Evolutionary conservation across 768 basidiomycete species (phyloP), one percentile per base, ranked within the genome.

Genomic region (Mycena leptocephala): DNA sequence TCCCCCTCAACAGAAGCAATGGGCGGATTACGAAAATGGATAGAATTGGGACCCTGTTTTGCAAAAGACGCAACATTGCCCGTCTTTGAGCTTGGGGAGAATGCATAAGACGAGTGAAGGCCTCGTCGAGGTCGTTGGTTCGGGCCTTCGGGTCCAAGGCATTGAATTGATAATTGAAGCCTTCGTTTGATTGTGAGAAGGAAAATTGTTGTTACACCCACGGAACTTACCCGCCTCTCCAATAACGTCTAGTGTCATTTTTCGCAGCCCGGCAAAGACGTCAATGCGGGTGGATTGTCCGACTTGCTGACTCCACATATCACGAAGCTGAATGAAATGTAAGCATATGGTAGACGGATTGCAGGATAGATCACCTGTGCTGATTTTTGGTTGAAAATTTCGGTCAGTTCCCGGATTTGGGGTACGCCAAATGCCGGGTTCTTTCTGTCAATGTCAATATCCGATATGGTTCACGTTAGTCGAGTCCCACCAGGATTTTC

Each of bases 381-480:
- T 0, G 93, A 84, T 80, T 93, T 93, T 4, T 88, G 86, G 8
- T 87, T 67, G 77, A 90, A 89, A 14, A 85, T 85, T 1, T 82
- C 80, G 0, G 88, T 87, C 11, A 93, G 79, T 55, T 89, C 90
- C 3, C 92, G 86, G 48, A 94, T 88, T 76, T 93, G 92, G 1
- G 87, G 82, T 3, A 88, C 86, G 2, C 93, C 92, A 76, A 94
- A 94, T 0, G 93, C 92, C 22, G 93, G 93, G 76, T 93, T 94
- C 93, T n/a, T n/a, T 90, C 55, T 39, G 16, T 7, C 14, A 59
- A 16, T 32, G 51, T 26, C 37, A 32, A 20, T 10, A 14, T 20
- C 8, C 14, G 14, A n/a, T 6, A 24, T 28, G 79, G 80, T 80
- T 80, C 76, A 28, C 37, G 81, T 7, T 39, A 39, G 77, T 81